Evolutionary conservation across 169 alveolate species (phyloP).

Genomic region (Ichthyophthirius multifiliis): DNA sequence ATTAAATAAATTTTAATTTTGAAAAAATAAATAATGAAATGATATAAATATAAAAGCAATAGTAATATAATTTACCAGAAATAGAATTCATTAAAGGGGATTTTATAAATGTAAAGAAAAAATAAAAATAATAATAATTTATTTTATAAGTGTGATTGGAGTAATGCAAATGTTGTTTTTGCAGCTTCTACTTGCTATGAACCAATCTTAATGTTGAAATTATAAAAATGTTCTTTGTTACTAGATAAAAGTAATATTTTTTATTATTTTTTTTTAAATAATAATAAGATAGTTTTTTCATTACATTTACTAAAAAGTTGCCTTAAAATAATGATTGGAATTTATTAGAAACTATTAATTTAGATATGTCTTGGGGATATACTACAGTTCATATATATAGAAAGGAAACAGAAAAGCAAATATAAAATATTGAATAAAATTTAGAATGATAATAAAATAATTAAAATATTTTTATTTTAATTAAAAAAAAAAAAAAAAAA

Average conservation of each 20-base stretch:
- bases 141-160: conserved; percentile 47
- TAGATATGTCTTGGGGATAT: conserved; percentile 67
- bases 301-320: conserved; percentile 58
- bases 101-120: conserved; percentile 27
- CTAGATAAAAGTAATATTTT: conserved; percentile 1
- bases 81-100: conserved; percentile 57
- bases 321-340: conserved; percentile 47
- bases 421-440: no score
- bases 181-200: conserved; percentile 70
- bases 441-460: no score
- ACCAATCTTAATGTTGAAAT: conserved; percentile 50
- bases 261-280: neutral
- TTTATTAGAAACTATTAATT: conserved; percentile 32
- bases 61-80: conserved; percentile 21
- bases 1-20: conserved; percentile 19
- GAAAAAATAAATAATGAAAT: conserved; percentile 28
- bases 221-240: conserved; percentile 42
- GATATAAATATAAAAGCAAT: conserved; percentile 17
- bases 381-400: conserved; percentile 63
- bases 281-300: conserved; percentile 42
- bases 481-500: no score
- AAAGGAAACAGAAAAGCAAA: conserved; percentile 36
- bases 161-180: conserved; percentile 56
- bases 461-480: no score
- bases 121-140: neutral